Evolutionary conservation across 176 grass and related monocot species (phyloP), one percentile per base, ranked within the genome.

Genomic region (Hyparrhenia diplandra): DNA sequence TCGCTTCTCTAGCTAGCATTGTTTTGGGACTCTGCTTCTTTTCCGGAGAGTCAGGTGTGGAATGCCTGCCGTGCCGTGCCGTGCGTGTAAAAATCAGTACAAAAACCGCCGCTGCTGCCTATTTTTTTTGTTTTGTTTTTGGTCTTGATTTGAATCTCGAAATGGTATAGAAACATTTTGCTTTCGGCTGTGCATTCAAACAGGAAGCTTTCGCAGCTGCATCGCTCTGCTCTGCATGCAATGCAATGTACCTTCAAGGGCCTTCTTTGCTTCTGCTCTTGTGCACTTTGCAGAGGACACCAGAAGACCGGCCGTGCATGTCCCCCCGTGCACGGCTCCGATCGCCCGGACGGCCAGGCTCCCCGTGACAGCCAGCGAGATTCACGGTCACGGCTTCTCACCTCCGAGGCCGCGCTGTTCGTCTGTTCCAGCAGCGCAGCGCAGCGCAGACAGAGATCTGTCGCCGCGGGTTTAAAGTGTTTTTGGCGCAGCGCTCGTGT

Each of bases 141-240:
- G n/a, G 40, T 43, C 13, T 43, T 13, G 51, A 0, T 84, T 73
- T 40, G 68, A 68, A 88, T 88, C 61, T 62, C 47, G 28, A 69
- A 88, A 80, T 88, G 86, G 75, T 88, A 88, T 69, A 88, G 81
- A 88, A 88, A 80, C 52, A 6, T 54, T 47, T 79, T 75, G 79
- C 83, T 73, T 58, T 85, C 11, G 37, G 58, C 32, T 54, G 55
- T 71, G 27, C 34, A 25, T 59, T 59, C 55, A 75, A 84, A 60
- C 85, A 82, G 17, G 36, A 3, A 35, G 34, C 14, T 6, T 17
- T 18, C 36, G 18, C 25, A 28, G 17, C 17, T 1, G 17, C 65
- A 25, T 25, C n/a, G 57, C 23, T 21, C 51, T 49, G 29, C 65
- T n/a, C n/a, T n/a, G n/a, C n/a, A 62, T 27, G 74, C 64, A 71